phyloP scores from a whole-genome alignment of 225 moss, liverwort and hornwort genomes.

The Marchantia paleacea region DNA sequence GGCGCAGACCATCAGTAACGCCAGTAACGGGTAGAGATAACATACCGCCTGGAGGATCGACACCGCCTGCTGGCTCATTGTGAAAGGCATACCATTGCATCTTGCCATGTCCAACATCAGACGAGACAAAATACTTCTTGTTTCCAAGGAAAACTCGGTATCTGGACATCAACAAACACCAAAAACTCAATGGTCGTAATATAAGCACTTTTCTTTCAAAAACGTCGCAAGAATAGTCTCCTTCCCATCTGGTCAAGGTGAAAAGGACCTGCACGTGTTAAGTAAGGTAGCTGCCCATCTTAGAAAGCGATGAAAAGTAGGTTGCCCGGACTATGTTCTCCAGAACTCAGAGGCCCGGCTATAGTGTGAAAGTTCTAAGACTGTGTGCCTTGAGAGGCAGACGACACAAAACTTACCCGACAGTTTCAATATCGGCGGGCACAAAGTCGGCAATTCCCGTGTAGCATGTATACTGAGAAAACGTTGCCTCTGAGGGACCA shows the following conservation, averaged over 20 bases:
- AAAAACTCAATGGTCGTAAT: too few relatives aligned
- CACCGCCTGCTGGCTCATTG: conserved; percentile 90
- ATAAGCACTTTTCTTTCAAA: too few relatives aligned
- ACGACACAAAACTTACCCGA: conserved; percentile 49
- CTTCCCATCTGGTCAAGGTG: too few relatives aligned
- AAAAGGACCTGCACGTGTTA: too few relatives aligned
- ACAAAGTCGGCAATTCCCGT: conserved; percentile 93
- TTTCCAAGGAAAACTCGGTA: conserved; percentile 91
- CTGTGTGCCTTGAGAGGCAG: background rate
- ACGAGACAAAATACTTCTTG: conserved; percentile 94
- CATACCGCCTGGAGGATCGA: conserved; percentile 71
- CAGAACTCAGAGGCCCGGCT: background rate
- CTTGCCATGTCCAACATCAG: conserved; percentile 88
- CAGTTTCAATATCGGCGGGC: conserved; percentile 89
- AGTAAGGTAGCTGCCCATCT: too few relatives aligned
- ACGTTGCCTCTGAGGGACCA: conserved; percentile 65
- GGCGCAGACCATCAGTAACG: too few relatives aligned
- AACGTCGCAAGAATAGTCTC: too few relatives aligned
- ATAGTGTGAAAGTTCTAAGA: background rate
- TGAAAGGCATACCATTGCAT: conserved; percentile 99
- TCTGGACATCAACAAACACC: conserved; percentile 21
- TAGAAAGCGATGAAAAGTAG: too few relatives aligned
- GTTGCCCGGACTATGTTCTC: background rate
- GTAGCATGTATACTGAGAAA: conserved; percentile 95
- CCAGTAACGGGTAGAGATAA: background rate